phyloP scores from a whole-genome alignment of 139 green algal species.

The Chlorella sp. region DNA sequence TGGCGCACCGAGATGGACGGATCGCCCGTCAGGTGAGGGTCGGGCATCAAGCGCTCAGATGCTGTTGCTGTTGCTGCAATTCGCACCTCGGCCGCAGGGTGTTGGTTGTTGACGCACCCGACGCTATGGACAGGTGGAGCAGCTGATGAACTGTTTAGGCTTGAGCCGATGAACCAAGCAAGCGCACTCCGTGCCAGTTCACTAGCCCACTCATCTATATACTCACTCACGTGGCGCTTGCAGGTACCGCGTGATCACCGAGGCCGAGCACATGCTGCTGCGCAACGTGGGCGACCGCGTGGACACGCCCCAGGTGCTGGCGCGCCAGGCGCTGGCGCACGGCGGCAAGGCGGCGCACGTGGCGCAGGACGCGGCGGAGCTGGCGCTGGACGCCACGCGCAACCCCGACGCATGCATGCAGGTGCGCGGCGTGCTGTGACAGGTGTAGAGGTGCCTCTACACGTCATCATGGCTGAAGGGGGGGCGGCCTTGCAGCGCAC shows the following conservation, averaged over 20 bases:
- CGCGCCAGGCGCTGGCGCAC: background rate
- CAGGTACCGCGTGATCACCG: slow-evolving; percentile 56
- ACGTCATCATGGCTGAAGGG: no score
- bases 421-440: background rate
- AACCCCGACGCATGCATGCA: background rate
- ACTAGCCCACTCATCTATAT: no score
- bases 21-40: slow-evolving; percentile 15
- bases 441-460: no score
- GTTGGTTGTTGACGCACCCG: no score
- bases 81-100: no score
- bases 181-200: no score
- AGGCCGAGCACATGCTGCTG: slow-evolving; percentile 60
- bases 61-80: no score
- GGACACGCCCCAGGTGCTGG: slow-evolving; percentile 9
- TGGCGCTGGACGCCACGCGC: slow-evolving; percentile 1
- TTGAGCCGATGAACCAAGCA: background rate
- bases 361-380: no score
- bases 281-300: slow-evolving; percentile 31
- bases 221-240: background rate
- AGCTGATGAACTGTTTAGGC: no score
- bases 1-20: slow-evolving; percentile 55
- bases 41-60: background rate
- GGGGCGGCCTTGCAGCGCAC: no score
- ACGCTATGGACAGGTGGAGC: no score
- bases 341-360: background rate